Percentiles rank a stretch among this genome's conserved stretches.
phyloP scores from a whole-genome alignment of 768 basidiomycete species.

The Rhizopogon vulgaris region DNA sequence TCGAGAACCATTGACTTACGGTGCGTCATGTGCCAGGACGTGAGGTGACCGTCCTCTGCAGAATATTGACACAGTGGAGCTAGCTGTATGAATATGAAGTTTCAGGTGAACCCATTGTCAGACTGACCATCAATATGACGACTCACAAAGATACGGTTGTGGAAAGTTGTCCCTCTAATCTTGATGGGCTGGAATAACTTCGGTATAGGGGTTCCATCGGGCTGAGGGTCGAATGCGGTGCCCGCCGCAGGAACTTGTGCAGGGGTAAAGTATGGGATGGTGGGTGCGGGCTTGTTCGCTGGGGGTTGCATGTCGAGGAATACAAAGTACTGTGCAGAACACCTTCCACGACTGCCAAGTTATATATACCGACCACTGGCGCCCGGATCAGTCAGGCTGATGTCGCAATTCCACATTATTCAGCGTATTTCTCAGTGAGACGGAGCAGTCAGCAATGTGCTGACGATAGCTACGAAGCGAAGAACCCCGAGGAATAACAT shows the following conservation, averaged over 20 bases:
- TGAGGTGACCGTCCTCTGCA: slow-evolving; percentile 64
- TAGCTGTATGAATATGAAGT: slow-evolving; percentile 22
- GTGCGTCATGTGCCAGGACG: slow-evolving; percentile 82
- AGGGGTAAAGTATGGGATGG: slow-evolving; percentile 41
- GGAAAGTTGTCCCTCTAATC: slow-evolving; percentile 57
- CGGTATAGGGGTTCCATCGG: slow-evolving; percentile 33
- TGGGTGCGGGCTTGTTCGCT: slow-evolving; percentile 33
- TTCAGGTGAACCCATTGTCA: background rate
- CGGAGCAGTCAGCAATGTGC: too few species aligned
- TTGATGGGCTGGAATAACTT: slow-evolving; percentile 61
- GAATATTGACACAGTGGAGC: slow-evolving; percentile 85
- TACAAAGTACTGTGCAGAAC: too few species aligned
- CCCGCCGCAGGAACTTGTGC: slow-evolving; percentile 38
- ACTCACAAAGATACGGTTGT: slow-evolving; percentile 71
- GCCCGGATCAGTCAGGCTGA: background rate
- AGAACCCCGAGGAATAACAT: background rate
- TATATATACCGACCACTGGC: background rate
- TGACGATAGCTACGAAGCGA: too few species aligned
- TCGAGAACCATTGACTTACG: slow-evolving; percentile 25
- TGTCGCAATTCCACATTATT: background rate
- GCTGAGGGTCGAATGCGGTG: slow-evolving; percentile 35
- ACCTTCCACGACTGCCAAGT: background rate
- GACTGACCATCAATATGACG: slow-evolving; percentile 8
- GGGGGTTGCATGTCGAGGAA: background rate
- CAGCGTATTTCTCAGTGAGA: background rate